phyloP scores from a whole-genome alignment of 352 stramenopile genomes.

The Globisporangium irregulare region DNA sequence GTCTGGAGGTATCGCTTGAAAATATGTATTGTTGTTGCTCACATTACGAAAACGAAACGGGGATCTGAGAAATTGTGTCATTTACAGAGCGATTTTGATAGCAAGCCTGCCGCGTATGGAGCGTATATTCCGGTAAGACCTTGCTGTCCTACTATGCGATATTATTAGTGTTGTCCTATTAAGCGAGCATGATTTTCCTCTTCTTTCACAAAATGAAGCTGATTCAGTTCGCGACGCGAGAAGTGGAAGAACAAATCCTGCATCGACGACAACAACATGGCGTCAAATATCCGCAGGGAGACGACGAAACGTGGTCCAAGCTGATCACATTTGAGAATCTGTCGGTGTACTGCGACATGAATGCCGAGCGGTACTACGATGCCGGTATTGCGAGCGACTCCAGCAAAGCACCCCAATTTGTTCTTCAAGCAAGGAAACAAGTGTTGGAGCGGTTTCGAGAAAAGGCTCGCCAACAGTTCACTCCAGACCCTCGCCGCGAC shows the following conservation, averaged over 20 bases:
- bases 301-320: conserved; percentile 41
- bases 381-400: not conserved
- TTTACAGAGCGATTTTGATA: conserved; percentile 38
- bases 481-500: conserved; percentile 32
- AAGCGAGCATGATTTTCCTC: not conserved
- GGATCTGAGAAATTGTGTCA: not conserved
- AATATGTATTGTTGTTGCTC: not conserved
- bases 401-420: not conserved
- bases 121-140: conserved; percentile 44
- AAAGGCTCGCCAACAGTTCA: conserved; percentile 27
- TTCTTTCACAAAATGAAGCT: conserved; percentile 23
- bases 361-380: conserved; percentile 32
- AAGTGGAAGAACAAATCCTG: conserved; percentile 60
- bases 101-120: conserved; percentile 49
- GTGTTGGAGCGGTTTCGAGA: conserved; percentile 36
- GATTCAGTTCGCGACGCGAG: conserved; percentile 48
- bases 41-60: not conserved
- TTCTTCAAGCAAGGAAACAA: conserved; percentile 1
- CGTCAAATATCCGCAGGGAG: conserved; percentile 35
- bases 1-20: conserved; percentile 48
- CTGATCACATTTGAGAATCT: conserved; percentile 59
- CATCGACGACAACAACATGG: conserved; percentile 50
- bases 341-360: conserved; percentile 56
- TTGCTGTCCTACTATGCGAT: not conserved
- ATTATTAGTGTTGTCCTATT: not conserved